Evolutionary conservation across 768 basidiomycete species (phyloP).

Genomic region (Leccinum ochraceum): DNA sequence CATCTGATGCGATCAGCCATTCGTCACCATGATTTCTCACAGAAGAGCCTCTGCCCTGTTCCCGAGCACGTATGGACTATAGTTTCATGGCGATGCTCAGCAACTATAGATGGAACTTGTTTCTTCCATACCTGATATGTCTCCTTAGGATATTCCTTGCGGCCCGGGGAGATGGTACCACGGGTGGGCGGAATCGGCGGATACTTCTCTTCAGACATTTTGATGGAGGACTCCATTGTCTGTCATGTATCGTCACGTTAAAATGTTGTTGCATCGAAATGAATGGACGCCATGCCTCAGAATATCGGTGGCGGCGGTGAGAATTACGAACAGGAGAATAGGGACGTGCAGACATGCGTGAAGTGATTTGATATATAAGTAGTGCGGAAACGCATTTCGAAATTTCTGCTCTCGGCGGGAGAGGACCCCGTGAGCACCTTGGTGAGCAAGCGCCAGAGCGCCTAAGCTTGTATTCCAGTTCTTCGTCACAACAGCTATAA

Average conservation of each 20-base stretch:
- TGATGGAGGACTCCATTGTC: not conserved
- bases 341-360: conserved; percentile 7
- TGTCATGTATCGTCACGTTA: not conserved
- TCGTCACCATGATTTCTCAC: not conserved
- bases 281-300: conserved; percentile 9
- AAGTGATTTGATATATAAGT: too few species aligned
- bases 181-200: not conserved
- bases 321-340: not conserved
- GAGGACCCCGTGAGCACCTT: too few species aligned
- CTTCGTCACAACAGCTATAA: too few species aligned
- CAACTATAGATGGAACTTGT: not conserved
- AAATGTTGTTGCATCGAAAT: not conserved
- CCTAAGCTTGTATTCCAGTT: too few species aligned
- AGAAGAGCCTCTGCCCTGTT: not conserved
- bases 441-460: too few species aligned
- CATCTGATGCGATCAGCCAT: not conserved
- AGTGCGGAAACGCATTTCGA: too few species aligned
- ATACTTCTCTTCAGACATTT: not conserved
- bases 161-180: not conserved
- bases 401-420: too few species aligned
- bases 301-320: not conserved
- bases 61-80: conserved; percentile 2
- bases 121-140: conserved; percentile 6
- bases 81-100: not conserved
- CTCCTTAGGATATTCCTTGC: not conserved